Base-by-base conservation (phyloP, 148 eudicot genomes). In the Polygonum maritimum region DNA sequence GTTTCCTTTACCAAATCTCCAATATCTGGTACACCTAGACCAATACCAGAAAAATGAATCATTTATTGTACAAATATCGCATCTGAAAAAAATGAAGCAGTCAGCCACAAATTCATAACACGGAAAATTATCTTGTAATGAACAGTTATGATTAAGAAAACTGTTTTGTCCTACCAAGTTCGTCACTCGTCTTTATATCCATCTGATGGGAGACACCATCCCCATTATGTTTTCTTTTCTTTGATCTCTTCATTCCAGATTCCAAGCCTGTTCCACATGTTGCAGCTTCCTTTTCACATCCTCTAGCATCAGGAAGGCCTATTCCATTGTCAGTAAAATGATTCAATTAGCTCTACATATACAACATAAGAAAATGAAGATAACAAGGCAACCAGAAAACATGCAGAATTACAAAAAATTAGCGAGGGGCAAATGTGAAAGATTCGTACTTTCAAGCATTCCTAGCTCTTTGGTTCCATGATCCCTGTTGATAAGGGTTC, bases 171-270 rank as follows among this genome's bases (percentile, higher is more conserved):
- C 45, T 67, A 67, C 71, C 70, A 76, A 19, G 41, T 15, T 58
- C 82, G 7, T 48, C 57, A 44, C 81, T 75, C 60, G 65, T 11
- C 26, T 74, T 75, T 76, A 74, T 33, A 74, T 65, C 70, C 75
- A 78, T 79, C 74, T 41, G 62, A 71, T 70, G 55, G 74, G 70
- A 69, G 55, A 73, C 81, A 51, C 75, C 75, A 76, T 60, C 79
- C 55, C 39, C 54, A 48, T 48, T n/a, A 67, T 84, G 83, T 84
- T 83, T 80, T 38, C 73, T 52, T 41, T 47, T 79, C 74, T 75
- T 82, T 39, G 63, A 22, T 52, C 67, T 81, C 75, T 78, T 81
- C n/a, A 38, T 78, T 74, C 74, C 60, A 48, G 76, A 70, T 76
- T 36, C 54, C 44, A 74, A 33, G 22, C 78, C 75, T 76, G 22